Base-by-base conservation (phyloP, 495 filamentous ascomycete genomes). In the Penicillium soppii region DNA sequence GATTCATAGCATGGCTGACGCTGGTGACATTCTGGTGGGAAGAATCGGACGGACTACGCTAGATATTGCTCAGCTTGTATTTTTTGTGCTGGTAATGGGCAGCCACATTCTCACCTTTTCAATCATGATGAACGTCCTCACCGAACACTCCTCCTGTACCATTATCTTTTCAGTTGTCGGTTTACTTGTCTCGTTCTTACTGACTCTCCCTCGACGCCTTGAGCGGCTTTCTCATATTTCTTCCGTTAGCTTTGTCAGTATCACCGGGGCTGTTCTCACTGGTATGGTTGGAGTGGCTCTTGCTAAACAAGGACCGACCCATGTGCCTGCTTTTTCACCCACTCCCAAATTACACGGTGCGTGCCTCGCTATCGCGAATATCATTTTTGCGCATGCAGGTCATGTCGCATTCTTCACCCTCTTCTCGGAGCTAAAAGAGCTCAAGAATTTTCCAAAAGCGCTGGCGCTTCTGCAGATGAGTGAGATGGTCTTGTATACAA, bases 21-120 rank as follows among this genome's bases (percentile, higher is more conserved):
- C 80, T 8, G 82, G 83, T 10, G 65, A 76, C 20, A 57, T 91
- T 33, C 69, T 89, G 46, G 70, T 80, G 57, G 86, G 84, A 10
- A 62, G 45, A 9, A 58, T 75, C 12, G 85, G 85, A 0, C 80
- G 81, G 42, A 78, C 81, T 43, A 52, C 88, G 15, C 66, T 85
- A 47, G 81, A 80, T 7, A 59, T 63, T 20, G 82, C 80, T 43
- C 84, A 86, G 58, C 65, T 79, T 10, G 45, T 86, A 35, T 82
- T 89, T 59, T 75, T 89, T 35, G 56, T 85, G 23, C 87, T 91
- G 70, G 78, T 86, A 42, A 84, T 87, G 70, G 87, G 77, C n/a
- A 85, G 83, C 17, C 88, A 91, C 58, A 74, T 88, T 42, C 69
- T 90, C 39, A 85, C 84, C 0, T 89, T 88, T 58, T 79, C 77